phyloP scores from a whole-genome alignment of 1,284 basidiomycete genomes.

The Marasmius fiardii region DNA sequence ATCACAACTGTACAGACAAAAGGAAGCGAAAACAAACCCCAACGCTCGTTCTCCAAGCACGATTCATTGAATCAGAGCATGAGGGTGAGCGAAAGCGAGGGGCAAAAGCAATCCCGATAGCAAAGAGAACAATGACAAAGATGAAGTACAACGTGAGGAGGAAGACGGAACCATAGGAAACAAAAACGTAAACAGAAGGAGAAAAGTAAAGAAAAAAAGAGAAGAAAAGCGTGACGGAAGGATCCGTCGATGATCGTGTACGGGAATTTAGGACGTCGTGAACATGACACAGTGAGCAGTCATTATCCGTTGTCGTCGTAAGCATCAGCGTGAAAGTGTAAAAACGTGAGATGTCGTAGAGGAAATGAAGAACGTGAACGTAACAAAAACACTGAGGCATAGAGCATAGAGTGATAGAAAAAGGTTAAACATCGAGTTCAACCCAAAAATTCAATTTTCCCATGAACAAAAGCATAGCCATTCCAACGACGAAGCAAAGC shows the following conservation, averaged over 20 bases:
- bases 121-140: slow-evolving; percentile 6
- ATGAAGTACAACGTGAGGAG: slow-evolving; percentile 1
- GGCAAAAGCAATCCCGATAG: slow-evolving; percentile 5
- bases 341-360: slow-evolving; percentile 2
- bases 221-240: not conserved
- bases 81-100: not conserved
- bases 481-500: not conserved
- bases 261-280: slow-evolving; percentile 1
- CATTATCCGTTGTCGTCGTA: slow-evolving; percentile 3
- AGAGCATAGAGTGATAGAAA: not conserved
- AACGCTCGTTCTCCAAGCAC: not conserved
- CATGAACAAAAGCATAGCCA: not conserved
- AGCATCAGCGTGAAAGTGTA: not conserved
- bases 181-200: slow-evolving; percentile 2
- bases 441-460: no score
- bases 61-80: no score
- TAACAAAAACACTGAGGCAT: not conserved
- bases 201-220: not conserved
- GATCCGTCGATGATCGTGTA: not conserved
- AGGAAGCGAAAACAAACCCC: slow-evolving; percentile 10
- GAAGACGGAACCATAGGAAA: slow-evolving; percentile 2
- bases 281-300: slow-evolving; percentile 3
- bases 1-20: not conserved
- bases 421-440: not conserved
- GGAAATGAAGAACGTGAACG: not conserved